These are phyloP conservation scores for Tricholoma terreum DNA, from an alignment of 768 basidiomycete species.

Conservation along the genomic window DNA sequence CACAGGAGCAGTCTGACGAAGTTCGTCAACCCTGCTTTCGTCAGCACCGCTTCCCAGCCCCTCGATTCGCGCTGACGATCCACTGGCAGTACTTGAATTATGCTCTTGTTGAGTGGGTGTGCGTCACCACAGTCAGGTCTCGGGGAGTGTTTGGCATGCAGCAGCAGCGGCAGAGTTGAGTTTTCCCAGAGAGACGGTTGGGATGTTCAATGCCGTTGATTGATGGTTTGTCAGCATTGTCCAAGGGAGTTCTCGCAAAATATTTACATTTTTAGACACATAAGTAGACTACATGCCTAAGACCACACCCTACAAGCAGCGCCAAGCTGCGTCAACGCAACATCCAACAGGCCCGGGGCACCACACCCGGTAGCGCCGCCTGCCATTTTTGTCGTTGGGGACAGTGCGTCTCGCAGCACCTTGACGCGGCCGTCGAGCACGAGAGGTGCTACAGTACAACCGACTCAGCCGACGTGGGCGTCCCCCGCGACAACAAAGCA, in stretches of 20 bases:
- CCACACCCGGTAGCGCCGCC: too few relatives aligned
- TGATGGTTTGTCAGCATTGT: background rate
- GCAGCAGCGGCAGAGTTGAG: background rate
- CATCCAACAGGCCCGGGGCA: too few relatives aligned
- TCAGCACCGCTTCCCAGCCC: slow-evolving; percentile 1
- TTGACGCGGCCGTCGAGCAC: too few relatives aligned
- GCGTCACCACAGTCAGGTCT: slow-evolving; percentile 5
- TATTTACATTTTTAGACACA: too few relatives aligned
- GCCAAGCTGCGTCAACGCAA: too few relatives aligned
- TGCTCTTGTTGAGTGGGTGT: slow-evolving; percentile 7
- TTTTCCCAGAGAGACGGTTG: background rate
- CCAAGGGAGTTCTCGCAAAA: background rate
- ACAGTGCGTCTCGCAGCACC: too few relatives aligned
- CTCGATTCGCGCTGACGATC: background rate
- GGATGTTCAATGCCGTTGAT: background rate
- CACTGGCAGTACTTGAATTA: slow-evolving; percentile 6
- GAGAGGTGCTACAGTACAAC: too few relatives aligned
- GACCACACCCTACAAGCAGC: too few relatives aligned
- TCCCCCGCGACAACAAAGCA: too few relatives aligned
- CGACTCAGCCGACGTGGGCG: too few relatives aligned
- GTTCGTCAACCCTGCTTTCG: background rate
- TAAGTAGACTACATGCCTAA: too few relatives aligned
- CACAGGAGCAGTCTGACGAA: background rate
- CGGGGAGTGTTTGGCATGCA: background rate
- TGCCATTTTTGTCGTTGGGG: too few relatives aligned